Base-by-base conservation (phyloP, 495 filamentous ascomycete genomes). In the Penicillium mononematosum region DNA sequence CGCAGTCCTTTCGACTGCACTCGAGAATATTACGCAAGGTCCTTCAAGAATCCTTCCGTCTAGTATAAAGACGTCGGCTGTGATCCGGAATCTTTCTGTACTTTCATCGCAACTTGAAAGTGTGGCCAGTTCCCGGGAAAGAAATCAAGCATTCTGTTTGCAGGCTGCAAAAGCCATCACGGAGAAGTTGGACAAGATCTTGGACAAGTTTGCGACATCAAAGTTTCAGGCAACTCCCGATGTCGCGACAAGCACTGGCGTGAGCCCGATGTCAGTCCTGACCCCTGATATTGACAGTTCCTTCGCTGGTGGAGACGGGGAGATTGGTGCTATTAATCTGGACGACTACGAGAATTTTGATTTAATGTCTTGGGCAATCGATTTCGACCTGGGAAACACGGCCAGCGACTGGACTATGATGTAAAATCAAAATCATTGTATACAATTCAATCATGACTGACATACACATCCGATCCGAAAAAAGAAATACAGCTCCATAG, bases 121-220 rank as follows among this genome's bases (percentile, higher is more conserved):
- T 36, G 54, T 64, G 27, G 32, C 54, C 12, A 52, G 61, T 32
- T 41, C 61, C n/a, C 48, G 48, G 22, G 61, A 61, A 48, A 54
- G 45, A 42, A 64, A 64, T 47, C 58, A 61, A 60, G 50, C 22
- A 0, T 64, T 55, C 25, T 64, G 61, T 27, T 46, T 61, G 32
- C 61, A 64, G 46, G 61, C 61, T 12, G 44, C 61, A 36, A 61
- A 61, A 20, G 50, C 61, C 16, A 60, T 64, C 31, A 50, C 61
- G 41, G 19, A 46, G 42, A 64, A 64, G 16, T 43, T 64, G 16
- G 61, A 64, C 32, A 53, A 49, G 20, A 55, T 61, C 12, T 45
- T 64, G 47, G 58, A 61, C 27, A 47, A 47, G 8, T 25, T 61
- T 48, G 50, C 61, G 9, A 46, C 20, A 22, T 48, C 41, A 39